These are phyloP conservation scores for Hymenoscyphus occultus DNA, from an alignment of 2,329 filamentous ascomycete species.

Conservation along the genomic window DNA sequence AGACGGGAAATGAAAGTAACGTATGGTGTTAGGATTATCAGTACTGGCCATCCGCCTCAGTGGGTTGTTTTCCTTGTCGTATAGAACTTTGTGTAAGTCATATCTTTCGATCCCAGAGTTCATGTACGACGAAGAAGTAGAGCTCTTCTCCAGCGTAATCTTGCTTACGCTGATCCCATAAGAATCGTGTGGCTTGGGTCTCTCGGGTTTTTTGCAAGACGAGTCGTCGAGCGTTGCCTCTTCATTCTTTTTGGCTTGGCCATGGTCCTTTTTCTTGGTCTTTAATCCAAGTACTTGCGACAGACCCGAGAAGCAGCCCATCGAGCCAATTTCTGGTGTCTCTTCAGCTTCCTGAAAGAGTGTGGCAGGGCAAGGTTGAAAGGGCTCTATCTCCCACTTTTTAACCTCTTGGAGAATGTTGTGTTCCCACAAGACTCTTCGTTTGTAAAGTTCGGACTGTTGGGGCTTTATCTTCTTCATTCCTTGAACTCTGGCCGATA, in stretches of 20 bases:
- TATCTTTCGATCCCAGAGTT: conserved; percentile 6
- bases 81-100: conserved; percentile 6
- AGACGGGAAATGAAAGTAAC: conserved; percentile 15
- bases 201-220: not conserved
- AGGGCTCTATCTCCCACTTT: not conserved
- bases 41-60: not conserved
- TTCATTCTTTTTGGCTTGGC: not conserved
- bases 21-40: conserved; percentile 8
- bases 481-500: not conserved
- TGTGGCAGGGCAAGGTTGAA: not conserved
- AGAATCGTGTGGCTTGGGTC: conserved; percentile 4
- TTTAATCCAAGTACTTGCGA: not conserved
- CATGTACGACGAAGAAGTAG: conserved; percentile 8
- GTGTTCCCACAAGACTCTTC: not conserved
- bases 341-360: not conserved
- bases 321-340: not conserved
- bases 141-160: conserved; percentile 2
- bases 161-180: conserved; percentile 14
- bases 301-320: not conserved
- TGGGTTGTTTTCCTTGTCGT: conserved; percentile 7
- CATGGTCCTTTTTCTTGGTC: not conserved
- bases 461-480: conserved; percentile 1
- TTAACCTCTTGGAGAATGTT: not conserved
- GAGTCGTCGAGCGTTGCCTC: not conserved
- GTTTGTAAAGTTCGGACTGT: too few species aligned